Evolutionary conservation across 192 early-diverging fungal genomes (phyloP).

Genomic region (Umbelopsis isabellina): DNA sequence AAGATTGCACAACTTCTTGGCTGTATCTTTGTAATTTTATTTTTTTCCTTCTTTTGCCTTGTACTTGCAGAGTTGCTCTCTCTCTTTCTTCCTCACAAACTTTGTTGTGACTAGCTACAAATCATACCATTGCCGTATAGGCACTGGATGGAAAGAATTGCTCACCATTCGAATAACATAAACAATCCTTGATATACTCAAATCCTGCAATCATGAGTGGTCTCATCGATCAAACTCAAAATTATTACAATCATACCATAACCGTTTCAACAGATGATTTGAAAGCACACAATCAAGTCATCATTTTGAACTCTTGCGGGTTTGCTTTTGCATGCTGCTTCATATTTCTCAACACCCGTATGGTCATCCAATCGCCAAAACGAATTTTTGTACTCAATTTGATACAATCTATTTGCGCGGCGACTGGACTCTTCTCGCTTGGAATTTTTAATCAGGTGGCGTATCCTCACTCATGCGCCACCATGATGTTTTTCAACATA

Average conservation of each 20-base stretch:
- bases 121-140: too few species aligned
- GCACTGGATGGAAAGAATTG: too few species aligned
- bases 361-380: conserved; percentile 3
- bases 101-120: too few species aligned
- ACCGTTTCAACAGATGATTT: conserved; percentile 15
- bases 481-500: conserved; percentile 25
- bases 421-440: conserved; percentile 16
- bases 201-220: not conserved
- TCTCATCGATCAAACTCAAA: conserved; percentile 10
- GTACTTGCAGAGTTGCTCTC: too few species aligned
- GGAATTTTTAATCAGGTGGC: conserved; percentile 13
- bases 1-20: too few species aligned
- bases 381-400: conserved; percentile 20
- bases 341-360: conserved; percentile 9
- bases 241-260: conserved; percentile 20
- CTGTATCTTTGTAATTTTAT: too few species aligned
- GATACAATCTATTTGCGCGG: conserved; percentile 19
- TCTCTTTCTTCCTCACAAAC: not conserved
- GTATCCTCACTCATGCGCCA: conserved; percentile 22
- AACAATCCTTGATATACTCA: not conserved
- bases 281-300: conserved; percentile 19
- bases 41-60: too few species aligned
- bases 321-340: conserved; percentile 21
- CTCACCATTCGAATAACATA: not conserved
- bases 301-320: conserved; percentile 16